Conservation (phyloP, 2,329 filamentous ascomycete genomes). For the Fusarium caatingaense region DNA sequence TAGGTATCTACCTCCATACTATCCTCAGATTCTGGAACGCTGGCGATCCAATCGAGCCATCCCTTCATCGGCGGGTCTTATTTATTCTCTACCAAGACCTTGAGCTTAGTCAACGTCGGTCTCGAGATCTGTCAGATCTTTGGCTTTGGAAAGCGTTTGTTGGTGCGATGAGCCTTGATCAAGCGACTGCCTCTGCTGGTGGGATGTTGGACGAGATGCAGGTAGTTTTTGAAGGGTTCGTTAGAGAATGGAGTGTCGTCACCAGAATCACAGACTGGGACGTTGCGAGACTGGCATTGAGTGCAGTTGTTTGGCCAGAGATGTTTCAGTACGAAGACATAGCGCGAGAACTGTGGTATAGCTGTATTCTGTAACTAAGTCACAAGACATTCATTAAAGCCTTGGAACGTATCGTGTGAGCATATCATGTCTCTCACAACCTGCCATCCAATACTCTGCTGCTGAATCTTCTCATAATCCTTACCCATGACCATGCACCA, state of each 20-base stretch:
- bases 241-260: conserved; percentile 27
- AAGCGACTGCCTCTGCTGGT: background rate
- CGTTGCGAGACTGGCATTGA: conserved; percentile 1
- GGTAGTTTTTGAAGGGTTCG: background rate
- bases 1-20: conserved; percentile 26
- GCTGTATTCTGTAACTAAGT: background rate
- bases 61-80: conserved; percentile 26
- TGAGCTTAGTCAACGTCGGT: background rate
- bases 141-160: conserved; percentile 42
- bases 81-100: conserved; percentile 27
- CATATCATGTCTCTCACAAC: conserved; percentile 28
- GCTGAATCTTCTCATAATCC: conserved; percentile 31
- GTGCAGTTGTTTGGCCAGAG: conserved; percentile 21
- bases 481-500: conserved; percentile 41
- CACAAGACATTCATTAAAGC: background rate
- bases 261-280: background rate
- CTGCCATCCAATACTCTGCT: conserved; percentile 43
- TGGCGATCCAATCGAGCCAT: conserved; percentile 23
- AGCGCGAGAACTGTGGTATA: conserved; percentile 15
- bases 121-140: background rate
- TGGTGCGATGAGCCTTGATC: conserved; percentile 30
- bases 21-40: conserved; percentile 35
- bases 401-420: background rate
- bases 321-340: background rate
- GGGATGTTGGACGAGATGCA: background rate